A percentile compares a stretch with the other conserved stretches of the same genome.
Conservation (phyloP, 2,329 filamentous ascomycete genomes). For the Fusarium proliferatum region DNA sequence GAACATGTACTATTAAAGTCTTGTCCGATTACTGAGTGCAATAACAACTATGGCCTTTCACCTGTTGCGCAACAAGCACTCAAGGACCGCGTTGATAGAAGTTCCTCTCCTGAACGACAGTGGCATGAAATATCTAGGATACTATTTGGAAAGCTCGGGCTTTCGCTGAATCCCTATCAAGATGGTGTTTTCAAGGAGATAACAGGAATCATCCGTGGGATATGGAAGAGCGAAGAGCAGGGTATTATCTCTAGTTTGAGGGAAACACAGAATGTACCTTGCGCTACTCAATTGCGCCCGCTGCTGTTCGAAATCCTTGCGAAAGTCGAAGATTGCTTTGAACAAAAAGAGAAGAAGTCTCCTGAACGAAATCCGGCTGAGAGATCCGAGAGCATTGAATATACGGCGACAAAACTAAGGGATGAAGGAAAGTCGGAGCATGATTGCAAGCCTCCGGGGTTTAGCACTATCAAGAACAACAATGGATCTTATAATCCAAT, state of each 20-base stretch:
- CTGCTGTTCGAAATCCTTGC: background rate
- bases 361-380: no score
- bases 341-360: background rate
- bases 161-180: background rate
- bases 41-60: background rate
- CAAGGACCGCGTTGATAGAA: background rate
- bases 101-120: background rate
- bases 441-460: no score
- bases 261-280: background rate
- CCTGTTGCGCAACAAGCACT: background rate
- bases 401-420: no score
- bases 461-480: no score
- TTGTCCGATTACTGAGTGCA: background rate
- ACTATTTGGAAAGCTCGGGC: background rate
- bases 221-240: background rate
- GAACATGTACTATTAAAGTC: background rate
- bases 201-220: background rate
- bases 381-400: no score
- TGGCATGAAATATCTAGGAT: background rate
- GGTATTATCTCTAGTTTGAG: background rate
- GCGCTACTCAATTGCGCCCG: background rate
- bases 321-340: background rate
- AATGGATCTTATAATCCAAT: no score
- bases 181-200: background rate
- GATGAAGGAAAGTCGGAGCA: no score